A percentile compares a stretch with the other conserved stretches of the same genome.
These are phyloP conservation scores for Rosa chinensis DNA, from an alignment of 306 rosid species.

Conservation along the genomic window DNA sequence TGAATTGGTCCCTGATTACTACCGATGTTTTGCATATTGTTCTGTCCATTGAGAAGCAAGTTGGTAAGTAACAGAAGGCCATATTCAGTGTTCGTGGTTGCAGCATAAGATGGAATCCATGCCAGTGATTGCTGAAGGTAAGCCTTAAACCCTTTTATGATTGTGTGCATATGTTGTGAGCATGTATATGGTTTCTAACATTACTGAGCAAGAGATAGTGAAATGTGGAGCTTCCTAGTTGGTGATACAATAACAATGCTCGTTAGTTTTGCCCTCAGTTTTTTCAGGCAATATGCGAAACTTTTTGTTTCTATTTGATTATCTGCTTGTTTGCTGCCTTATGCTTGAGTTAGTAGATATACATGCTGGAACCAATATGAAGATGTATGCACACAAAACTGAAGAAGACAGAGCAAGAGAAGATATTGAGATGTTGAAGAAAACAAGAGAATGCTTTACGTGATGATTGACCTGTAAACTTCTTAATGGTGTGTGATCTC, in stretches of 20 bases:
- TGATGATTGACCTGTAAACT: background rate
- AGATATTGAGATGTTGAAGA: background rate
- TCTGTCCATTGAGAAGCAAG: too few species aligned
- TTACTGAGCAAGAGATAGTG: background rate
- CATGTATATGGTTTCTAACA: too few species aligned
- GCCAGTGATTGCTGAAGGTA: too few species aligned
- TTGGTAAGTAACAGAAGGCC: too few species aligned
- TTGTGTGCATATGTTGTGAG: too few species aligned
- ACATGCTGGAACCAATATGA: background rate
- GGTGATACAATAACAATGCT: conserved; percentile 1
- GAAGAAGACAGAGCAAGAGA: background rate
- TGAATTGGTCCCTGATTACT: too few species aligned
- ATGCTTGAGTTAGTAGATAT: background rate
- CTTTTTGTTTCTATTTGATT: background rate
- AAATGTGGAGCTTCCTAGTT: background rate
- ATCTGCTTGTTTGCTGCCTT: background rate
- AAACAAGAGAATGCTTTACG: background rate
- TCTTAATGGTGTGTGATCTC: background rate
- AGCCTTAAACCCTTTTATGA: too few species aligned
- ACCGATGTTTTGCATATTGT: too few species aligned
- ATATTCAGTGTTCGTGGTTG: too few species aligned
- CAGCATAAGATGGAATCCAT: too few species aligned
- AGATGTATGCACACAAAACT: background rate
- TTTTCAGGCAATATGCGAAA: background rate
- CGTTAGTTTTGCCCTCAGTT: background rate